Conservation (phyloP, 163 green algal species). For the Picocystis sp. region DNA sequence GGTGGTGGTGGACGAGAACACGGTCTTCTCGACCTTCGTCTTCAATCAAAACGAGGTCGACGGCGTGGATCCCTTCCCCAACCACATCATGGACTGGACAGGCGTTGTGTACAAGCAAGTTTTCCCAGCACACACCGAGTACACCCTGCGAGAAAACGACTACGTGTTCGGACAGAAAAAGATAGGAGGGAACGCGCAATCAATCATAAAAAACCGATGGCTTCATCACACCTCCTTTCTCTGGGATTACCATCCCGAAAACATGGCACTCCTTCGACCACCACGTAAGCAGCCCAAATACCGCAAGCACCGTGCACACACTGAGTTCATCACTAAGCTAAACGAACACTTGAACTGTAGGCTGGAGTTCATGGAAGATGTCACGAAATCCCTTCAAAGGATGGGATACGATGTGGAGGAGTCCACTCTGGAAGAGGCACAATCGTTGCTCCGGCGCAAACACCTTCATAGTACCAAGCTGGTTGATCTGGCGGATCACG, state of each 20-base stretch:
- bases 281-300: slow-evolving; percentile 52
- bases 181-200: slow-evolving; percentile 95
- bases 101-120: slow-evolving; percentile 46
- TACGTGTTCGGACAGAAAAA: slow-evolving; percentile 77
- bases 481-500: too few species aligned
- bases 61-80: slow-evolving; percentile 45
- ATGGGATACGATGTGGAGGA: slow-evolving; percentile 1
- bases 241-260: slow-evolving; percentile 56
- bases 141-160: slow-evolving; percentile 29
- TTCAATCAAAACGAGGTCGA: slow-evolving; percentile 34
- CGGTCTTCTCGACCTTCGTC: slow-evolving; percentile 66
- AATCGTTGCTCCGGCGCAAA: background rate
- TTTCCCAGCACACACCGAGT: slow-evolving; percentile 35
- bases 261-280: slow-evolving; percentile 62
- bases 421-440: background rate
- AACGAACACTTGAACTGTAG: slow-evolving; percentile 2
- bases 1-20: slow-evolving; percentile 79
- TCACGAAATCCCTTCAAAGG: background rate
- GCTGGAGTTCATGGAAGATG: background rate
- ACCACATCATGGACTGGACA: slow-evolving; percentile 80
- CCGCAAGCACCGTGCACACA: background rate
- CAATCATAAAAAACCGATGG: slow-evolving; percentile 74
- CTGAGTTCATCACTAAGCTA: slow-evolving; percentile 1
- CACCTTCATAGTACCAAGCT: too few species aligned
- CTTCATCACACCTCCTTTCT: slow-evolving; percentile 97